Evolutionary conservation across 371 early-diverging fungal species (phyloP), one percentile per base, ranked within the genome.

Genomic region (Blakeslea trispora): DNA sequence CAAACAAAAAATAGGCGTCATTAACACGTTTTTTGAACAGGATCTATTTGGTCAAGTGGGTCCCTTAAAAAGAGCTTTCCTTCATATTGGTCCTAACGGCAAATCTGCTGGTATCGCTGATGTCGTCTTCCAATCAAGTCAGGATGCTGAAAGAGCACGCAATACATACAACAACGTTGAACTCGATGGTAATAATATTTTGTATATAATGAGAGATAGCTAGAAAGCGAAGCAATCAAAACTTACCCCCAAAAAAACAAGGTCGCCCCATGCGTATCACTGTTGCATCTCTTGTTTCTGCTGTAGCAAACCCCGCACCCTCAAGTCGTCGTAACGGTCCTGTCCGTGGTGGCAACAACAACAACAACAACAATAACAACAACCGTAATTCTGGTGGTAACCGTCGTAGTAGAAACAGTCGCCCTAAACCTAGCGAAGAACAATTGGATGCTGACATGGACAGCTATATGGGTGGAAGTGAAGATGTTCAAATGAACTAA

Each of bases 81-180:
- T 82, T 43, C 81, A 84, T 59, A 78, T 83, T 51, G 85, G 75
- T 52, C 81, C 76, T 15, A 75, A 74, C 45, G 55, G 84, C 58
- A 75, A 79, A 40, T 84, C 85, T 15, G 76, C 84, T n/a, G 87
- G 87, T 50, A 77, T 82, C 4, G 87, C 87, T 55, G 79, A 82
- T 48, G 64, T 87, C 17, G 64, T 74, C n/a, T 87, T 83, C 61
- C 69, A 65, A 15, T 45, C 63, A n/a, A 41, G 74, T 17, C 63
- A 59, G 13, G 81, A 82, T 55, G 85, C 85, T 45, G 82, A 77
- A 34, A 53, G 67, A 31, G 85, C 87, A 1, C 67, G 77, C 32
- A 66, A 68, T 48, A 78, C 79, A 51, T 80, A 84, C 37, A 76
- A 87, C 48, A 81, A 82, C 54, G 75, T 83, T 11, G 75, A 79